These are phyloP conservation scores for Aphanomyces cochlioides DNA, from an alignment of 352 stramenopile genomes.

Conservation along the genomic window DNA sequence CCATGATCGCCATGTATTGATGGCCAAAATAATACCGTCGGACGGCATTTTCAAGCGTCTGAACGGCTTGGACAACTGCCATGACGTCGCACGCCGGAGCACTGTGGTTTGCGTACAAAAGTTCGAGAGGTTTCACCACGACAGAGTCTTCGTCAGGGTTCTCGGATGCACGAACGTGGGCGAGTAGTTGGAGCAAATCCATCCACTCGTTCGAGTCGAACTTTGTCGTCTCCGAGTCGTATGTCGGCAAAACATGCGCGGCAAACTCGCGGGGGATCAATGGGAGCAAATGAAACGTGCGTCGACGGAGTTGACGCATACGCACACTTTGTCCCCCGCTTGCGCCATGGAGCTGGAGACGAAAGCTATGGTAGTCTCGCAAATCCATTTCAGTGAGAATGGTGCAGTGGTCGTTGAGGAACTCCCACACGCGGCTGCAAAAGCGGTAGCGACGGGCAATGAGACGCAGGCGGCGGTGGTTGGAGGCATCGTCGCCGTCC, in stretches of 20 bases:
- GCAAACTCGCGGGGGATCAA: background rate
- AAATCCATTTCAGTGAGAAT: conserved; percentile 28
- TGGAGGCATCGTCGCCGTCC: background rate
- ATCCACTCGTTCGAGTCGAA: background rate
- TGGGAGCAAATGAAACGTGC: conserved; percentile 12
- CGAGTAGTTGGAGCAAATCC: conserved; percentile 15
- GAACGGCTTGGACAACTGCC: conserved; percentile 19
- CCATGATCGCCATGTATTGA: conserved; percentile 29
- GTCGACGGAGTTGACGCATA: conserved; percentile 13
- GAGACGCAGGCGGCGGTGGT: background rate
- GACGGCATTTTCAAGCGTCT: conserved; percentile 25
- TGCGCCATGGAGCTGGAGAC: conserved; percentile 16
- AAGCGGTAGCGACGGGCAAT: conserved; percentile 24
- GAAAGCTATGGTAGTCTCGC: conserved; percentile 21
- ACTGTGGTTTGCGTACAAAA: background rate
- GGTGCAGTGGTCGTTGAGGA: conserved; percentile 20
- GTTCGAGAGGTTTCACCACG: background rate
- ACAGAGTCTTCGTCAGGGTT: background rate
- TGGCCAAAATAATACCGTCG: conserved; percentile 30
- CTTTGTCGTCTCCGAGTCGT: background rate
- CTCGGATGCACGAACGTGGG: conserved; percentile 15
- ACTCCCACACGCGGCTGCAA: conserved; percentile 16
- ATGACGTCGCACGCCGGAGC: conserved; percentile 6
- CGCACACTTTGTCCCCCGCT: conserved; percentile 25
- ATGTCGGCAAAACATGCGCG: background rate